Base-by-base conservation (phyloP, 176 grass and related monocot species). In the Themeda triandra region DNA sequence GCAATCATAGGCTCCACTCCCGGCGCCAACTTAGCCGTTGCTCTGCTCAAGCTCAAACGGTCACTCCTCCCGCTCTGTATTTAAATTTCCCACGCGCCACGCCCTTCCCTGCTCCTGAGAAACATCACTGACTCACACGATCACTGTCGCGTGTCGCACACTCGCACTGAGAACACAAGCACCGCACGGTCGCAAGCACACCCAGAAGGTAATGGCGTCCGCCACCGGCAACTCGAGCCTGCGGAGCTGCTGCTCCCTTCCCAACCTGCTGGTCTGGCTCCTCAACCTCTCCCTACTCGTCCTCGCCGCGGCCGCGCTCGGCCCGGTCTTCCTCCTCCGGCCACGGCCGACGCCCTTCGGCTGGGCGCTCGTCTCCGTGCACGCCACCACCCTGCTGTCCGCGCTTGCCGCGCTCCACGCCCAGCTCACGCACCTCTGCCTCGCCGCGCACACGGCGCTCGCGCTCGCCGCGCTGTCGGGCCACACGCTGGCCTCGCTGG, bases 351-450 rank as follows among this genome's bases (percentile, higher is more conserved):
- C 91, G 71, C 87, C 88, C 56, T 91, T 93, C 21, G 94, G 89
- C 80, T 93, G 94, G 89, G 89, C 78, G 80, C 91, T 96, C 81
- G 48, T 85, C 89, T 77, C 87, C 23, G 88, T 91, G 35, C 92
- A 90, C 69, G 71, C 66, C 53, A 59, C 75, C 73, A 91, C 94
- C 17, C 66, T 89, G 23, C 60, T 93, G 71, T 93, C 91, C 24
- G 88, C 88, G 6, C 84, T 93, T 73, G 15, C 79, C 18, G 79
- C 86, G 18, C 67, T 91, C 53, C 63, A 67, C 86, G 74, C 78
- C 3, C 94, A 81, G 29, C 86, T 93, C 80, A 73, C 93, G 30
- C 83, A 74, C 86, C 82, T 59, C 66, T 89, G 93, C 71, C 83
- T 89, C 83, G 63, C 80, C 42, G 78, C 80, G 36, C 86, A 89